Base-by-base conservation (phyloP, 495 filamentous ascomycete genomes). In the Endocarpon pusillum region DNA sequence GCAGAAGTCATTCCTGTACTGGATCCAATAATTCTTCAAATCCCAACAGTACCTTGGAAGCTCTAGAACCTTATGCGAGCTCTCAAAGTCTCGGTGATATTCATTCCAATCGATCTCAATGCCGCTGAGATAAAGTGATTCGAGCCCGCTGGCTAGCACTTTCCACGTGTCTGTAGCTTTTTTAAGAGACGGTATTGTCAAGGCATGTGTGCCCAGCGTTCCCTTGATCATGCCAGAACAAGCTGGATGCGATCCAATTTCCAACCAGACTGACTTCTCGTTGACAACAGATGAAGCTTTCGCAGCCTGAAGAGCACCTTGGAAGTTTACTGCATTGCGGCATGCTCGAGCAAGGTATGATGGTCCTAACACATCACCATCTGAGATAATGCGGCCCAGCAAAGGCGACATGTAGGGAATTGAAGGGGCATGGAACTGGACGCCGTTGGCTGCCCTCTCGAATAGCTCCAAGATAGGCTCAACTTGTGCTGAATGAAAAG, bases 301-400 rank as follows among this genome's bases (percentile, higher is more conserved):
- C 12, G 73, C 67, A 11, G 65, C 58, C 14, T 69, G 57, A 8
- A 86, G 52, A 7, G 62, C 78, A 29, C 58, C 71, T 3, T 74
- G 54, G 53, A 93, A 76, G 42, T 87, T 67, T 41, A 93, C 84
- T 17, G 76, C 55, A 39, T 81, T 69, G 11, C 83, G 64, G 24
- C 71, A 72, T 42, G 82, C 76, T 5, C 64, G 55, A 27, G 61
- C 60, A 11, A 91, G 64, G 42, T 91, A 91, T 19, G 47, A 43
- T 10, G 57, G 45, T 9, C 53, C 56, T 38, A 89, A 61, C 3
- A 61, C 39, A 12, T 71, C 64, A 19, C 52, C 43, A 12, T 70
- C 62, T 9, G 27, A 33, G 18, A 75, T 38, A 10, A 71, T 53
- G 21, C 66, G 59, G 6, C 64, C 61, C 3, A 67, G 55, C 0